Conservation (phyloP, 2,329 filamentous ascomycete species). For the Chaetomiaceae sp. region DNA sequence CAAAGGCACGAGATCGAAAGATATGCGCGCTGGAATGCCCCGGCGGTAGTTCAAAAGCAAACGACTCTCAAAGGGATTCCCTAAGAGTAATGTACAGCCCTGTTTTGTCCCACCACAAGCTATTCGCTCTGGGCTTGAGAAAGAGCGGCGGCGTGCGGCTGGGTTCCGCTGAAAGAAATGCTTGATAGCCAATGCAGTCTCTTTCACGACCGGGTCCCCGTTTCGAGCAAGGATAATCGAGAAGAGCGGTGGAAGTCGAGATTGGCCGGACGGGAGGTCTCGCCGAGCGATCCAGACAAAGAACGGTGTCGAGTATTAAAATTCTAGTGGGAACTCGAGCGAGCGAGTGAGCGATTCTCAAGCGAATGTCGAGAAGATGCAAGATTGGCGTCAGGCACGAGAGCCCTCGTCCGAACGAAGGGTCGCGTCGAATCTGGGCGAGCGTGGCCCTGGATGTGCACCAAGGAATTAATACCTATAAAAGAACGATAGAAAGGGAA, state of each 20-base stretch:
- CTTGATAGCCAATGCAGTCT: constrained; percentile 18
- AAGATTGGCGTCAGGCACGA: constrained; percentile 12
- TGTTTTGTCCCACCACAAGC: no score
- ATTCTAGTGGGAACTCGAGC: constrained; percentile 20
- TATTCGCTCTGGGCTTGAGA: no score
- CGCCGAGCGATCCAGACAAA: constrained; percentile 18
- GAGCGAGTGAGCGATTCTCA: constrained; percentile 20
- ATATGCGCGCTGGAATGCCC: constrained; percentile 28
- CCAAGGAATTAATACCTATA: constrained; percentile 22
- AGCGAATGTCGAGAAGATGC: constrained; percentile 26
- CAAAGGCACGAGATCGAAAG: constrained; percentile 44
- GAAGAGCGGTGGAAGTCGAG: constrained; percentile 6
- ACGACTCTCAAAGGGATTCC: neutral
- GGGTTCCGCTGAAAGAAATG: constrained; percentile 23
- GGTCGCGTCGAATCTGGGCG: constrained; percentile 9
- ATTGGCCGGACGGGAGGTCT: constrained; percentile 12
- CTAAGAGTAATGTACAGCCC: neutral
- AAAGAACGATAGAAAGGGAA: constrained; percentile 22
- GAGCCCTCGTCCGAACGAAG: constrained; percentile 5
- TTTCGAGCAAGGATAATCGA: constrained; percentile 17
- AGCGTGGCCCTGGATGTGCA: constrained; percentile 1
- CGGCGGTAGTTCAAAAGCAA: constrained; percentile 6
- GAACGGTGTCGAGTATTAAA: constrained; percentile 23
- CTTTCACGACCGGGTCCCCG: constrained; percentile 4
- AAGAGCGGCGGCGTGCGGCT: constrained; percentile 4